Conservation (phyloP, 805 yeast species). For the Metschnikowia matae region DNA sequence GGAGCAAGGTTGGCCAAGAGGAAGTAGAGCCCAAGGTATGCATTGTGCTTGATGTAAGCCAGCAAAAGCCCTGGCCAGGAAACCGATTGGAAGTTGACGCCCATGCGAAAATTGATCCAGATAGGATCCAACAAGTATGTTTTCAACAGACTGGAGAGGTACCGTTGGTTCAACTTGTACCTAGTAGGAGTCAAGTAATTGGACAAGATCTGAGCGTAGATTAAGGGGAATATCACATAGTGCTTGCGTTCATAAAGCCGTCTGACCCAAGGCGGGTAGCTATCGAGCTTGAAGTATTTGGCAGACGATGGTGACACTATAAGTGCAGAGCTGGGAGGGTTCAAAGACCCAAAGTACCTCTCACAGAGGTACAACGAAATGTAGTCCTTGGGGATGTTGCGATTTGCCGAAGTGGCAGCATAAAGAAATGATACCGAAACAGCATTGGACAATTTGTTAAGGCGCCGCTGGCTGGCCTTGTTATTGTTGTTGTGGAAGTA, state of each 20-base stretch:
- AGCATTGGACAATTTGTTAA: conserved; percentile 22
- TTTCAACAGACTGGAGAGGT: conserved; percentile 32
- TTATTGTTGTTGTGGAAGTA: neutral
- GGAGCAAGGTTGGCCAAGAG: conserved; percentile 20
- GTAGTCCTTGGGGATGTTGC: conserved; percentile 36
- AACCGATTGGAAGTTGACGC: conserved; percentile 21
- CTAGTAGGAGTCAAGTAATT: conserved; percentile 39
- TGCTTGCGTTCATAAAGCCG: conserved; percentile 29
- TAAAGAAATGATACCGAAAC: conserved; percentile 23
- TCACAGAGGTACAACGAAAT: conserved; percentile 31
- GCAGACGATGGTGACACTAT: conserved; percentile 26
- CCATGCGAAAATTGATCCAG: conserved; percentile 37
- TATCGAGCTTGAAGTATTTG: conserved; percentile 22
- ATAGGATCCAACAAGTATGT: conserved; percentile 34
- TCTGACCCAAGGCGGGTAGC: conserved; percentile 20
- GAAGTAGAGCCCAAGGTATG: conserved; percentile 17
- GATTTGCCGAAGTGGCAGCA: conserved; percentile 24
- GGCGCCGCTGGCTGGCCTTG: conserved; percentile 13
- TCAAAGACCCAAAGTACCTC: conserved; percentile 28
- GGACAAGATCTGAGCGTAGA: conserved; percentile 38
- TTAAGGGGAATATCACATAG: conserved; percentile 29
- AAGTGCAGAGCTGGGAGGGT: conserved; percentile 33
- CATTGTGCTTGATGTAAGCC: conserved; percentile 27
- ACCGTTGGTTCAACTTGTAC: conserved; percentile 32
- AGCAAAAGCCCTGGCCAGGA: conserved; percentile 27